Conservation (phyloP, 2,329 filamentous ascomycete genomes). For the Whalleya microplaca region DNA sequence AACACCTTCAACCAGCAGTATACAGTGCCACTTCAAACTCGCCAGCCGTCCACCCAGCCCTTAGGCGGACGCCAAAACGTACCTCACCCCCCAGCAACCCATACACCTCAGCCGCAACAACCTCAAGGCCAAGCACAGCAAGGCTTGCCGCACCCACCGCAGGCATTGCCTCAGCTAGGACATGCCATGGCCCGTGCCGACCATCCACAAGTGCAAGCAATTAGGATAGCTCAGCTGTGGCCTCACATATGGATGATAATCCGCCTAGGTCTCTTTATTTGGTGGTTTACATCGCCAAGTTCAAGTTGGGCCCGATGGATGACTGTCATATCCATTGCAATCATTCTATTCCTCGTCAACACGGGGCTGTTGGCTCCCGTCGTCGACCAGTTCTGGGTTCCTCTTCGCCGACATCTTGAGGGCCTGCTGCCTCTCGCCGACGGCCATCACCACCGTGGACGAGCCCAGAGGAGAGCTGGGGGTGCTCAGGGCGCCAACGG, state of each 20-base stretch:
- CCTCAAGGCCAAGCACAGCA: constrained; percentile 35
- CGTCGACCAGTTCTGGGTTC: constrained; percentile 58
- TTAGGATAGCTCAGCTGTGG: constrained; percentile 51
- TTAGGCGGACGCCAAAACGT: constrained; percentile 8
- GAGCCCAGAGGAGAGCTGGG: constrained; percentile 31
- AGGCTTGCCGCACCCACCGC: constrained; percentile 32
- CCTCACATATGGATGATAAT: constrained; percentile 66
- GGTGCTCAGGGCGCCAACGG: constrained; percentile 35
- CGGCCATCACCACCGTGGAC: constrained; percentile 32
- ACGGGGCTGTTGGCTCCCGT: constrained; percentile 61
- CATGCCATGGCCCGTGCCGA: constrained; percentile 34
- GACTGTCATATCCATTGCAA: constrained; percentile 56
- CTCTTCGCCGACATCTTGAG: constrained; percentile 62
- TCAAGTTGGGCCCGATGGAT: constrained; percentile 64
- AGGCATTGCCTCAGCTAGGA: constrained; percentile 33
- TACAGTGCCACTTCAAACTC: constrained; percentile 21
- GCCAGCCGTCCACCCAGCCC: constrained; percentile 13
- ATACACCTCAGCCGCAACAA: constrained; percentile 32
- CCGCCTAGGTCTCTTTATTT: constrained; percentile 62
- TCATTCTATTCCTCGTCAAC: constrained; percentile 61
- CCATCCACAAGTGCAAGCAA: constrained; percentile 39
- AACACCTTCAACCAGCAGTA: constrained; percentile 15
- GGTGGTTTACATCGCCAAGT: constrained; percentile 65
- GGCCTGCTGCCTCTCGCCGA: constrained; percentile 59
- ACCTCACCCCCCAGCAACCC: constrained; percentile 27